phyloP scores from a whole-genome alignment of 176 grass and related monocot genomes.

The Musa schizocarpa region DNA sequence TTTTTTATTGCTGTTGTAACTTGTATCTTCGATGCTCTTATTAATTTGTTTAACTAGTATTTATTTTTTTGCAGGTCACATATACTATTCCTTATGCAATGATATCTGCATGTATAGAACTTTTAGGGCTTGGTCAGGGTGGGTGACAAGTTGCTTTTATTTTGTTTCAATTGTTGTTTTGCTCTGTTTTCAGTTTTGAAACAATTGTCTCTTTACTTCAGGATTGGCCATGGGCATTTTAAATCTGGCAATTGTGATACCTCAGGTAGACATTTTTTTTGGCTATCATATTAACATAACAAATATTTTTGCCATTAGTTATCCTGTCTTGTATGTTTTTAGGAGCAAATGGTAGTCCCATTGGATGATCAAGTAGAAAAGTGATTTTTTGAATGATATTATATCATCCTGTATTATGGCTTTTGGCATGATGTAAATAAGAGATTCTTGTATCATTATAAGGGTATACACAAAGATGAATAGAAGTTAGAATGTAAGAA shows the following conservation, averaged over 20 bases:
- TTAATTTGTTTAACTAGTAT: constrained; percentile 19
- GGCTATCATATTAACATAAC: constrained; percentile 2
- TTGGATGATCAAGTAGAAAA: no score
- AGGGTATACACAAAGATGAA: no score
- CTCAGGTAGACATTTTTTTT: constrained; percentile 53
- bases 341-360: no score
- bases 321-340: no score
- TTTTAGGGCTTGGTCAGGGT: constrained; percentile 88
- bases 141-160: constrained; percentile 8
- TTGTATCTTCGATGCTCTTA: background rate
- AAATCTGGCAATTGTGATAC: constrained; percentile 86
- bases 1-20: background rate
- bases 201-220: constrained; percentile 25
- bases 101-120: constrained; percentile 69
- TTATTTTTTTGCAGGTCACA: constrained; percentile 54
- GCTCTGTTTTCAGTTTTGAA: constrained; percentile 12
- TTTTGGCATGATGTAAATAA: no score
- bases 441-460: no score
- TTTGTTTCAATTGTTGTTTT: constrained; percentile 6
- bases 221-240: constrained; percentile 95
- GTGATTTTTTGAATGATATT: no score
- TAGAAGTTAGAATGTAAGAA: no score
- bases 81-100: constrained; percentile 99
- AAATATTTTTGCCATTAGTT: background rate
- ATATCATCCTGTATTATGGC: background rate